Base-by-base conservation (phyloP, 1,139 yeast species). In the Wickerhamomyces sp. region DNA sequence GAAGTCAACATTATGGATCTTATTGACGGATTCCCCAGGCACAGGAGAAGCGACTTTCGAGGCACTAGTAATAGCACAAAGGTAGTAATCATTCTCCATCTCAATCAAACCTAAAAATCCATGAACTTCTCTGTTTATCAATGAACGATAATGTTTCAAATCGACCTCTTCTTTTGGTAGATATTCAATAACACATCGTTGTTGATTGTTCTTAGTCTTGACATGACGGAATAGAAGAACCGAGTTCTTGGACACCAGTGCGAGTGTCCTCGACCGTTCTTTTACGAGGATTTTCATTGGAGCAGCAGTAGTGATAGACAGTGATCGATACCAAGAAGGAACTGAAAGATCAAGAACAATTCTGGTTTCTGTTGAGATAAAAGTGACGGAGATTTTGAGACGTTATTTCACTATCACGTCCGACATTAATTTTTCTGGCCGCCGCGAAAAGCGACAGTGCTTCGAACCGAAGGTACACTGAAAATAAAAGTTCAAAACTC, bases 101-200 rank as follows among this genome's bases (percentile, higher is more conserved):
- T 79, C 79, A 36, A 91, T 84, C 41, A 94, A 68, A 0, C 99
- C 99, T 26, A 93, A 66, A 57, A 94, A 89, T 1, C 99, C 99
- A 56, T 71, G 73, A 18, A 87, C 75, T 27, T 84, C 84, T 23
- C 78, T 72, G 30, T 72, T 71, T 15, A 84, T 66, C 33, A 90
- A 67, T 29, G 65, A 60, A 50, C 69, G 73, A 61, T 69, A 84
- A 14, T 66, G 64, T 42, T 67, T 72, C 42, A 63, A 56, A 27
- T 69, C 61, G 30, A 55, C 47, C 4, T 66, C 64, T 1, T 64
- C 61, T 49, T 72, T 74, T 15, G 75, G 65, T 6, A 71, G 64
- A 41, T 79, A 60, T 57, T 80, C 84, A 40, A 79, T 78, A 29
- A 77, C 79, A 46, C 80, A 80, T 45, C 77, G 70, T 6, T 56